Evolutionary conservation across 257 asterid species (phyloP).

Genomic region (Euphrasia confusa): DNA sequence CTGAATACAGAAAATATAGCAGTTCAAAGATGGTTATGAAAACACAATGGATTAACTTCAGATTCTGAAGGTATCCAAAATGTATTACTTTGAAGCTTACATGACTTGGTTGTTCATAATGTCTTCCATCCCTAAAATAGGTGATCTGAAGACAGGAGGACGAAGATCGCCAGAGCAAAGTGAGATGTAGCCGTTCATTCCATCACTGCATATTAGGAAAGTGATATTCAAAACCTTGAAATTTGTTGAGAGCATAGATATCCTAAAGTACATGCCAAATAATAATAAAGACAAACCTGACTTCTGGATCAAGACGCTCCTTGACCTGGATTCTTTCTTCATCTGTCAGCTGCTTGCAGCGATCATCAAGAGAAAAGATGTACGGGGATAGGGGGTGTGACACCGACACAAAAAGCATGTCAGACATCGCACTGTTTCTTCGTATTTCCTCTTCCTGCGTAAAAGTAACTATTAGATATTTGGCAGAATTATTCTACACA

Average conservation of each 20-base stretch:
- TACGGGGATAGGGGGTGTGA: slow-evolving; percentile 92
- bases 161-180: slow-evolving; percentile 92
- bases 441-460: slow-evolving; percentile 84
- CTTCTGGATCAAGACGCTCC: slow-evolving; percentile 75
- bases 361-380: slow-evolving; percentile 83
- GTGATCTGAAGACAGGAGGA: slow-evolving; percentile 93
- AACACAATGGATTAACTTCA: slow-evolving; percentile 9
- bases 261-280: slow-evolving; percentile 8
- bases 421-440: slow-evolving; percentile 80
- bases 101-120: slow-evolving; percentile 90
- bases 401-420: slow-evolving; percentile 80
- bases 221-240: neutral
- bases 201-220: slow-evolving; percentile 62
- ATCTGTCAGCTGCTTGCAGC: slow-evolving; percentile 65
- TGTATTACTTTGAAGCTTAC: slow-evolving; percentile 43
- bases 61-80: neutral
- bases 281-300: slow-evolving; percentile 58
- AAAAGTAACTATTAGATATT: slow-evolving; percentile 15
- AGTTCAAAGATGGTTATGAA: slow-evolving; percentile 17
- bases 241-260: neutral
- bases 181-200: slow-evolving; percentile 92
- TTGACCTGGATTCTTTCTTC: slow-evolving; percentile 48
- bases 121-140: slow-evolving; percentile 81
- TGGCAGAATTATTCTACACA: slow-evolving; percentile 17
- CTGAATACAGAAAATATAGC: slow-evolving; percentile 35